Conservation (phyloP, 306 rosid species). For the Fagus sylvatica region DNA sequence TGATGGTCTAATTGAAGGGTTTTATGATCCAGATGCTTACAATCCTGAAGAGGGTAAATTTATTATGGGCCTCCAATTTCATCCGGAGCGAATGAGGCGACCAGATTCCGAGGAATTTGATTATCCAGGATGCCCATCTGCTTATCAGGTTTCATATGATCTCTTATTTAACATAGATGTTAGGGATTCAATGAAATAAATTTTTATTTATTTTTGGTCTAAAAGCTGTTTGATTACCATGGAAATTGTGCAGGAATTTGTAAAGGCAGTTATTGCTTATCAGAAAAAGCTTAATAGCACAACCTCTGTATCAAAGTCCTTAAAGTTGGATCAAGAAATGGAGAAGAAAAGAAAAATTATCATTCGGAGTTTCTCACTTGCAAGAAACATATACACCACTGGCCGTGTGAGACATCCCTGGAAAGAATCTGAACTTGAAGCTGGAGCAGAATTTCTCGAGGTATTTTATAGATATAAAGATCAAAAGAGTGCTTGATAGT, state of each 20-base stretch:
- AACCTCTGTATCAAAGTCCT: slow-evolving; percentile 39
- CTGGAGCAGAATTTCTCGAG: slow-evolving; percentile 84
- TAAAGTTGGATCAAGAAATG: slow-evolving; percentile 62
- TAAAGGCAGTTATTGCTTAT: slow-evolving; percentile 75
- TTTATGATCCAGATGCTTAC: slow-evolving; percentile 87
- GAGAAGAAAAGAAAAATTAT: slow-evolving; percentile 64
- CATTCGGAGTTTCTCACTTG: slow-evolving; percentile 74
- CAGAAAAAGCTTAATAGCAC: slow-evolving; percentile 60
- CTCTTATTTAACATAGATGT: neutral
- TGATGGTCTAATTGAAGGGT: slow-evolving; percentile 87
- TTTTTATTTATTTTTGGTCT: neutral
- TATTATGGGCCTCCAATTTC: slow-evolving; percentile 93
- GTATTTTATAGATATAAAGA: slow-evolving; percentile 28
- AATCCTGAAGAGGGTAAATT: slow-evolving; percentile 90
- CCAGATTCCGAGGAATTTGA: slow-evolving; percentile 79
- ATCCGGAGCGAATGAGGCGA: slow-evolving; percentile 85
- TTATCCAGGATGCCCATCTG: slow-evolving; percentile 84
- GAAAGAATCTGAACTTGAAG: slow-evolving; percentile 76
- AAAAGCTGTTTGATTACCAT: neutral
- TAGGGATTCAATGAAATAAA: neutral
- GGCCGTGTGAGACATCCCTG: slow-evolving; percentile 36
- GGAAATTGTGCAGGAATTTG: slow-evolving; percentile 68
- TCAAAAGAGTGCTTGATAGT: neutral
- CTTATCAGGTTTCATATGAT: slow-evolving; percentile 53
- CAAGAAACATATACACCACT: slow-evolving; percentile 56